These are phyloP conservation scores for Pyricularia pennisetigena DNA, from an alignment of 2,329 filamentous ascomycete genomes.

Conservation along the genomic window DNA sequence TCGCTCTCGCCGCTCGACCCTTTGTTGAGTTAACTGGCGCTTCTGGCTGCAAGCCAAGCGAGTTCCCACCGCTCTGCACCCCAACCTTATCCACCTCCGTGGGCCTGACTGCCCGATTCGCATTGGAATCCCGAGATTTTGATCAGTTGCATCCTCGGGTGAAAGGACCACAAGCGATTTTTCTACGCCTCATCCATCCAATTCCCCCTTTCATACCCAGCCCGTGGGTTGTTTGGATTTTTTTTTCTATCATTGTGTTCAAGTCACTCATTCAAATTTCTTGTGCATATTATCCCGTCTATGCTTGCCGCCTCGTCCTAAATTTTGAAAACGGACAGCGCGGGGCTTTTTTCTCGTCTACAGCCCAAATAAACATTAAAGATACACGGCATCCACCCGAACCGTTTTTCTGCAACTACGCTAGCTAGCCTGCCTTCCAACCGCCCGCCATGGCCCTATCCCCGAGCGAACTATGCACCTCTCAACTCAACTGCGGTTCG, in stretches of 20 bases:
- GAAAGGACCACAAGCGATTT: not conserved
- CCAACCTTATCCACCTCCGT: not conserved
- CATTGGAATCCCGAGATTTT: not conserved
- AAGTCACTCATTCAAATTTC: not conserved
- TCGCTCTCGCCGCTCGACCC: not conserved
- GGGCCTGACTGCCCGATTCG: not conserved
- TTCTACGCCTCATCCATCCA: not conserved
- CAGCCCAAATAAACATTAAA: not conserved
- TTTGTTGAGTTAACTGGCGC: not conserved
- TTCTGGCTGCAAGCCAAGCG: not conserved
- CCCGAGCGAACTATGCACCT: constrained; percentile 11
- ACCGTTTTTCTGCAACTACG: not conserved
- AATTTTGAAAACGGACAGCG: not conserved
- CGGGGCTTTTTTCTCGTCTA: not conserved
- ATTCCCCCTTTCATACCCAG: not conserved
- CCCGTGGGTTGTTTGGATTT: too few relatives aligned
- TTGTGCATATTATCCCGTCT: not conserved
- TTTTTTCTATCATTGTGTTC: not conserved
- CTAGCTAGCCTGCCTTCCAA: not conserved
- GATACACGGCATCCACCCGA: not conserved
- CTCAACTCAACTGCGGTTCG: constrained; percentile 7
- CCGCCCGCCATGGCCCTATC: constrained; percentile 9
- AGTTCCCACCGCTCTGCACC: not conserved
- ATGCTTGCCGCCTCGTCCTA: not conserved
- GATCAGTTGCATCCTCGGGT: not conserved